Base-by-base conservation (phyloP, 345 rosid species). In the Syzygium jambos region DNA sequence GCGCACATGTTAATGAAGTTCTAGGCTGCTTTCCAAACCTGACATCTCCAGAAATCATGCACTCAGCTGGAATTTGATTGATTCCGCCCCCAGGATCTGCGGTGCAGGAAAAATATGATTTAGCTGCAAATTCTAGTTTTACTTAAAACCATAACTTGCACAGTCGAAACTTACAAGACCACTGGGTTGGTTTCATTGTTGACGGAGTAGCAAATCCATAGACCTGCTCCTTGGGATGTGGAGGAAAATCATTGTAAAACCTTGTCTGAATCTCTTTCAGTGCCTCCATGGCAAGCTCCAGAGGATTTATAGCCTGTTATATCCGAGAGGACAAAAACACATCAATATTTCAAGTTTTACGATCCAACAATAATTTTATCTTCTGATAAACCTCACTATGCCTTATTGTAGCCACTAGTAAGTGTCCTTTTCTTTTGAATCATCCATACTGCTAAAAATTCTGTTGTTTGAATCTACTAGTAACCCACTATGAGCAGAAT, bases 171-270 rank as follows among this genome's bases (percentile, higher is more conserved):
- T 90, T 92, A 98, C 99, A 96, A 91, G 91, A 91, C 99, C 99
- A 98, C 61, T 96, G 99, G 43, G 98, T 98, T 89, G 99, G 99
- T 89, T 98, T 98, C 97, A 98, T 98, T 15, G 99, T 98, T 84
- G 99, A 98, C 27, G 99, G 98, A 13, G 98, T 96, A 11, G 98
- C 98, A 93, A 94, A 98, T 86, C 98, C 96, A 86, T 98, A 96
- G 54, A 92, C 92, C 88, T 93, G 89, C 92, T 98, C 99, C 88
- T 91, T 88, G 9, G 92, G 93, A 89, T 95, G 98, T 63, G 99
- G 94, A 4, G 99, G 99, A 52, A 96, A 98, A 91, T 98, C 99
- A 88, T 85, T 92, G 88, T 96, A 98, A 92, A 98, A 98, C 78
- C 93, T 93, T 46, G 91, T 56, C 86, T 98, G 99, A 68, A 98